Percentiles rank a stretch among this genome's conserved stretches.
Conservation (phyloP, 2,329 filamentous ascomycete species). For the Alternaria atra region DNA sequence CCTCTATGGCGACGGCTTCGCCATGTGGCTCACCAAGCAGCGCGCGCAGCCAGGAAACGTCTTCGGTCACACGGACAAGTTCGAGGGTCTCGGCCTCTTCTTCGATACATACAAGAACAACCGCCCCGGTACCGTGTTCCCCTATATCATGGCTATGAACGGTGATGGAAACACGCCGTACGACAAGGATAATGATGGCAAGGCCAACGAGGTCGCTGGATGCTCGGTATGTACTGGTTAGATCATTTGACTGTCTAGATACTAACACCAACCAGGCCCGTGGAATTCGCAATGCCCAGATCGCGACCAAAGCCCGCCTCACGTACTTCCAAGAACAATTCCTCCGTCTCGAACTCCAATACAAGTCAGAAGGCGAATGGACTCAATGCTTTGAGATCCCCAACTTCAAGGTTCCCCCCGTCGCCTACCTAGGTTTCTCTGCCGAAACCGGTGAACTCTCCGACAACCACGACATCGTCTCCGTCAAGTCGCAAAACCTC, state of each 20-base stretch:
- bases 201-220: slow-evolving; percentile 88
- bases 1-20: slow-evolving; percentile 94
- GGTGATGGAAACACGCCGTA: slow-evolving; percentile 90
- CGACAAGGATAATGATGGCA: slow-evolving; percentile 94
- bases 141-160: slow-evolving; percentile 98
- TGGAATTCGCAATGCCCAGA: slow-evolving; percentile 77
- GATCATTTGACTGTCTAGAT: not conserved
- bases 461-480: slow-evolving; percentile 97
- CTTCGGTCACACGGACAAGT: slow-evolving; percentile 86
- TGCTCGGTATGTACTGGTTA: slow-evolving; percentile 71
- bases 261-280: slow-evolving; percentile 65
- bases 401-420: slow-evolving; percentile 76
- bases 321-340: slow-evolving; percentile 98
- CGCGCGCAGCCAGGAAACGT: slow-evolving; percentile 82
- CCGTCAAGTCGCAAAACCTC: slow-evolving; percentile 84
- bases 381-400: slow-evolving; percentile 81
- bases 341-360: slow-evolving; percentile 89
- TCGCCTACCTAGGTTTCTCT: slow-evolving; percentile 71
- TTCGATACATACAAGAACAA: slow-evolving; percentile 99
- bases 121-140: slow-evolving; percentile 92
- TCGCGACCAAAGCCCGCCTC: slow-evolving; percentile 83
- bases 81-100: slow-evolving; percentile 94
- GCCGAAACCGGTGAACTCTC: slow-evolving; percentile 95
- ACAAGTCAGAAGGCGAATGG: slow-evolving; percentile 91
- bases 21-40: slow-evolving; percentile 97